Evolutionary conservation across 768 basidiomycete genomes (phyloP), one percentile per base, ranked within the genome.

Genomic region (Sistotremastrum suecicum): DNA sequence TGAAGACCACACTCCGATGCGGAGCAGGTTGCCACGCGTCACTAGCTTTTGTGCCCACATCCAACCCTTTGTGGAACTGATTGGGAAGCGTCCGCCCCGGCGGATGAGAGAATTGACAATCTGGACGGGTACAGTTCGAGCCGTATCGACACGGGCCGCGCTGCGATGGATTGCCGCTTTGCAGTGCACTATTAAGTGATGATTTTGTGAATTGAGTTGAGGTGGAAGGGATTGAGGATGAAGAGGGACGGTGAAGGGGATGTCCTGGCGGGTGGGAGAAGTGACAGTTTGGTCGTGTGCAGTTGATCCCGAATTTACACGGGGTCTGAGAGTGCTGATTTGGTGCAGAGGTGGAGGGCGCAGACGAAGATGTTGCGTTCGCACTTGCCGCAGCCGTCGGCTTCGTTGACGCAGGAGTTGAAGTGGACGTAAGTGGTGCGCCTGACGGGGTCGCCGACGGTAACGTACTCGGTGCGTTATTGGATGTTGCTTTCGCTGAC

Each of bases 101-200:
- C 0, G 94, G 94, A 58, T 99, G 94, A 51, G 85, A 78, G 71
- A 83, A 99, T 29, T 66, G 59, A 53, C 75, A 77, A 46, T 67
- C 67, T 38, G 67, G 77, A 45, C 88, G 78, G 6, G 89, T 95
- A 62, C 94, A 98, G 12, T 67, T 74, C 9, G 83, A 67, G 20
- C 88, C 92, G 54, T 87, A 97, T 44, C 83, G 76, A 63, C 94
- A 71, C 20, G 20, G 20, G 3, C 52, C 46, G 4, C 54, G 68
- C 66, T 35, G 64, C 57, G 42, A 65, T 66, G 34, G 70, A 68
- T 12, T 61, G 1, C 20, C 20, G 20, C 20, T 20, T 20, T 20
- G 20, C 20, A 20, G 20, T 20, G 20, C 20, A 20, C 20, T 20
- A 20, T 20, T 20, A 20, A 20, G 20, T 20, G 20, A 20, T 20